phyloP scores from a whole-genome alignment of 306 rosid species.

The Vigna hirtella region DNA sequence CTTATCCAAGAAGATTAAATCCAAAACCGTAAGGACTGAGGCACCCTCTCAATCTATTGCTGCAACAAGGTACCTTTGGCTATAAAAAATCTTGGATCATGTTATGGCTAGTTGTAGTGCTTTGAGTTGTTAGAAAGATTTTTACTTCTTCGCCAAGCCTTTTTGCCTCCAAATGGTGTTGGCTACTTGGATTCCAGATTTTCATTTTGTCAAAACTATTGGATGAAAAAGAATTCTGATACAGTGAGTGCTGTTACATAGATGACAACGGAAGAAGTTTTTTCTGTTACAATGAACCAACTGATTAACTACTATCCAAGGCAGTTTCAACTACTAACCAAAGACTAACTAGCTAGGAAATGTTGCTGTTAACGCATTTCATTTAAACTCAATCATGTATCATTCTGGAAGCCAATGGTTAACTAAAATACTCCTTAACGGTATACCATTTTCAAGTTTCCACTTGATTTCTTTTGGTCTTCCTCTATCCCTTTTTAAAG shows the following conservation, averaged over 20 bases:
- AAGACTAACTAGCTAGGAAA: no score
- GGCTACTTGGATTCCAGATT: slow-evolving; percentile 2
- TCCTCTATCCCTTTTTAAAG: not conserved
- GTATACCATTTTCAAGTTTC: not conserved
- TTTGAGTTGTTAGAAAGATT: not conserved
- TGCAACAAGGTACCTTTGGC: slow-evolving; percentile 77
- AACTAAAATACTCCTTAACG: not conserved
- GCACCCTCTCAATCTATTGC: slow-evolving; percentile 93
- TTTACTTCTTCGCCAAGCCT: not conserved
- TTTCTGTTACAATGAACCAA: no score
- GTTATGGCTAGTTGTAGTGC: slow-evolving; percentile 20
- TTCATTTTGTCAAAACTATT: not conserved
- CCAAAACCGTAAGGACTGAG: slow-evolving; percentile 86
- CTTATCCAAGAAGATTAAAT: slow-evolving; percentile 94
- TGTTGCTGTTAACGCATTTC: not conserved
- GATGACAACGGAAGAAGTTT: no score
- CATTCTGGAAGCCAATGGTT: slow-evolving; percentile 1
- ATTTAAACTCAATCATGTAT: not conserved
- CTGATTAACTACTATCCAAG: no score
- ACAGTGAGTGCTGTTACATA: no score
- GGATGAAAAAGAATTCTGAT: no score
- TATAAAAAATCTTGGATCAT: not conserved
- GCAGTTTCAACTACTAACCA: no score
- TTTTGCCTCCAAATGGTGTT: not conserved
- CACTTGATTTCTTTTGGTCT: not conserved